Evolutionary conservation across 1,284 basidiomycete genomes (phyloP).

Genomic region (Ceratobasidium sp.): DNA sequence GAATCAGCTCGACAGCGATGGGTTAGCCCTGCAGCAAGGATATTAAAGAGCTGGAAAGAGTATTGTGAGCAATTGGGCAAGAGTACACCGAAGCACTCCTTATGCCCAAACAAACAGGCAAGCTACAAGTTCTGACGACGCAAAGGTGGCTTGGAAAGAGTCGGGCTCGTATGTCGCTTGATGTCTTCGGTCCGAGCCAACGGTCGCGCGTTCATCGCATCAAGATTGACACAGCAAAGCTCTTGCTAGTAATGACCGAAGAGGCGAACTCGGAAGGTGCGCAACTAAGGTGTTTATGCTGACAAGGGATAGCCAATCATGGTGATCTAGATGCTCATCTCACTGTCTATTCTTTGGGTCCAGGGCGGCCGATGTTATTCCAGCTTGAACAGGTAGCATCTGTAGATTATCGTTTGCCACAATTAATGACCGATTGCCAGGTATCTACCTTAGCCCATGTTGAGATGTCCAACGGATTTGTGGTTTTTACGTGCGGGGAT

Average conservation of each 20-base stretch:
- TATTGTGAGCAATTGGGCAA: constrained; percentile 9
- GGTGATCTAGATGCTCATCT: neutral
- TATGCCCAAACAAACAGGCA: constrained; percentile 13
- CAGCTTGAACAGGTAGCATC: neutral
- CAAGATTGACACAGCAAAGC: constrained; percentile 17
- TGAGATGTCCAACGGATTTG: constrained; percentile 20
- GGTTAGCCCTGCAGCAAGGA: neutral
- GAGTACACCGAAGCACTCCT: neutral
- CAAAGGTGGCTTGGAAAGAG: constrained; percentile 18
- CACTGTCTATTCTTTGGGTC: constrained; percentile 4
- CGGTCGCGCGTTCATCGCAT: constrained; percentile 1
- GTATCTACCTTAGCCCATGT: neutral
- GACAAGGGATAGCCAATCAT: no score
- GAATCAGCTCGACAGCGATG: neutral
- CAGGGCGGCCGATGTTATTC: constrained; percentile 6
- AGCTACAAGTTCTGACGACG: constrained; percentile 1
- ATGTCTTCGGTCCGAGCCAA: constrained; percentile 2
- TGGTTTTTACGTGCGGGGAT: neutral
- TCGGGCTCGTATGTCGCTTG: neutral
- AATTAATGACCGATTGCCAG: neutral
- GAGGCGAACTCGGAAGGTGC: neutral
- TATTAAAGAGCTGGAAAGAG: constrained; percentile 16
- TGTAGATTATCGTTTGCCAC: neutral
- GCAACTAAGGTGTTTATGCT: no score
- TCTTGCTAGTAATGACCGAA: constrained; percentile 14